These are phyloP conservation scores for Chrysoporthe puriensis DNA, from an alignment of 2,329 filamentous ascomycete genomes.

Conservation along the genomic window DNA sequence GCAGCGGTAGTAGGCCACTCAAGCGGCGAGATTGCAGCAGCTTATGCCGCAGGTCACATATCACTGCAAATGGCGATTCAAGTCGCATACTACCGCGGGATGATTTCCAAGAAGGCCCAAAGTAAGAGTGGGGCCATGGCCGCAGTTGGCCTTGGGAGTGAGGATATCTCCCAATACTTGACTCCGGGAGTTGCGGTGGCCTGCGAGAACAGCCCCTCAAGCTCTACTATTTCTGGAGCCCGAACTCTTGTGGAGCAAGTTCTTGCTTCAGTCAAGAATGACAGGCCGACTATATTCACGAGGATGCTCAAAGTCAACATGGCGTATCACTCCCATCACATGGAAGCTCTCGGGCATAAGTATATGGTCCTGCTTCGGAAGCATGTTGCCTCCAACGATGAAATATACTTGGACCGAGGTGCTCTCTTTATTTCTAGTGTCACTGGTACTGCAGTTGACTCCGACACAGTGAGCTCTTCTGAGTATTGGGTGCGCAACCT, in stretches of 20 bases:
- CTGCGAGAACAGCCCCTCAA: slow-evolving; percentile 33
- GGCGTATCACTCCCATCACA: slow-evolving; percentile 38
- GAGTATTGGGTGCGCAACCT: no score
- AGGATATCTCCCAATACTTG: slow-evolving; percentile 16
- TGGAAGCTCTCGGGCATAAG: no score
- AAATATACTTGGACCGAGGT: no score
- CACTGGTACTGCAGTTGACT: no score
- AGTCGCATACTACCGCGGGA: not conserved
- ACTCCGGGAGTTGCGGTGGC: slow-evolving; percentile 8
- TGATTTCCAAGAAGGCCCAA: slow-evolving; percentile 27
- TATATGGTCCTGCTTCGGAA: no score
- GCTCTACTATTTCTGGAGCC: slow-evolving; percentile 41
- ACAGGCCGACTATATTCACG: slow-evolving; percentile 33
- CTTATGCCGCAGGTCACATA: slow-evolving; percentile 23
- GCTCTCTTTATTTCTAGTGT: no score
- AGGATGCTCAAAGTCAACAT: slow-evolving; percentile 36
- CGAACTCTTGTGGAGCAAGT: slow-evolving; percentile 31
- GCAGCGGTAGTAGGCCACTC: slow-evolving; percentile 7
- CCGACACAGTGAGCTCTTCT: no score
- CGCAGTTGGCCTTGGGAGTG: slow-evolving; percentile 10
- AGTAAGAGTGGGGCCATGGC: slow-evolving; percentile 11
- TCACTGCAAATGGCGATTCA: not conserved
- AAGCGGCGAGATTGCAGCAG: slow-evolving; percentile 17
- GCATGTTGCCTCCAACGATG: no score
- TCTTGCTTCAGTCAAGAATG: slow-evolving; percentile 26